Evolutionary conservation across 495 filamentous ascomycete species (phyloP).

Genomic region (Lophiostoma macrostomum): DNA sequence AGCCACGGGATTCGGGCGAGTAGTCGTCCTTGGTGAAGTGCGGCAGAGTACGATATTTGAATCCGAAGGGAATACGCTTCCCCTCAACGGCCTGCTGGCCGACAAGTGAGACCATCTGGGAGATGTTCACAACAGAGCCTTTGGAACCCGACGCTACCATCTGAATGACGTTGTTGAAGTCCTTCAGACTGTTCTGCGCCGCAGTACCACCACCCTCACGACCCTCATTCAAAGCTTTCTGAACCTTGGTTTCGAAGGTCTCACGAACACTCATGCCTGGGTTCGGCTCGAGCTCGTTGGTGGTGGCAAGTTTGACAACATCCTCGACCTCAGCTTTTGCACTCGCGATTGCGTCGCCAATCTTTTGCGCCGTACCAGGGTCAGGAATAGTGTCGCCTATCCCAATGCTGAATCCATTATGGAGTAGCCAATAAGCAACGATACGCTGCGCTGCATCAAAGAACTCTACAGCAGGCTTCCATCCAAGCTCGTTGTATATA

Average conservation of each 20-base stretch:
- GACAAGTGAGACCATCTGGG: conserved; percentile 96
- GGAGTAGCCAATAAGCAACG: conserved; percentile 95
- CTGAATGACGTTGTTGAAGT: conserved; percentile 89
- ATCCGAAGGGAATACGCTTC: conserved; percentile 98
- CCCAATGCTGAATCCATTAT: conserved; percentile 96
- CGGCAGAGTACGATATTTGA: conserved; percentile 95
- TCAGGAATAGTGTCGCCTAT: conserved; percentile 98
- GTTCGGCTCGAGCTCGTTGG: conserved; percentile 78
- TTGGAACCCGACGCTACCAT: conserved; percentile 97
- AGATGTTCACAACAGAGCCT: conserved; percentile 97
- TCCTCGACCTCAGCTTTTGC: conserved; percentile 76
- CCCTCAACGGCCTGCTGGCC: conserved; percentile 97
- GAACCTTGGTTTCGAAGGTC: conserved; percentile 95
- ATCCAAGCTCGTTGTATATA: conserved; percentile 91
- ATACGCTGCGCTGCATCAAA: conserved; percentile 93
- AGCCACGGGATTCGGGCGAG: conserved; percentile 91
- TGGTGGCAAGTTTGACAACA: conserved; percentile 73
- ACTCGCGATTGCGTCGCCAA: conserved; percentile 70
- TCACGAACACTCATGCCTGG: conserved; percentile 98
- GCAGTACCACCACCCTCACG: conserved; percentile 94
- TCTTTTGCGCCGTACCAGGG: conserved; percentile 70
- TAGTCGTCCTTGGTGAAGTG: conserved; percentile 99
- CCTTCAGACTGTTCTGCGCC: conserved; percentile 87
- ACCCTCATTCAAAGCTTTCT: conserved; percentile 86
- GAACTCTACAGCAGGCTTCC: conserved; percentile 80